Percentiles rank a stretch among this genome's conserved stretches.
Evolutionary conservation across 108 stramenopile species (phyloP).

Genomic region (Nitzschia sp.): DNA sequence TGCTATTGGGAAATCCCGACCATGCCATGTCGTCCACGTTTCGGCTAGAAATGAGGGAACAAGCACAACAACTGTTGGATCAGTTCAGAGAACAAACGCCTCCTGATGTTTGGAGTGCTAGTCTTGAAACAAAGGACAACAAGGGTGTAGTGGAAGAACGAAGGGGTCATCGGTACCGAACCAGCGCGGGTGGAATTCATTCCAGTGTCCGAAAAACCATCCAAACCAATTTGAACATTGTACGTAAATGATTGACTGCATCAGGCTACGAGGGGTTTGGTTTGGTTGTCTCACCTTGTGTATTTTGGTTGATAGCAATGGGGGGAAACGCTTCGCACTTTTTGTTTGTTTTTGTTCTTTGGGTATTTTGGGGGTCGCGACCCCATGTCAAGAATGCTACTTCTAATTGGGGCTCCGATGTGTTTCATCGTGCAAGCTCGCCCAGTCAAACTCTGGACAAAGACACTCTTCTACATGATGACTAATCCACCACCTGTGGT

Average conservation of each 20-base stretch:
- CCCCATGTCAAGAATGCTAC: slow-evolving; percentile 50
- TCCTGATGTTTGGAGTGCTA: slow-evolving; percentile 27
- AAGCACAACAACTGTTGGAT: slow-evolving; percentile 41
- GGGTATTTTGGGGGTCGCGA: slow-evolving; percentile 83
- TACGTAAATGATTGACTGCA: slow-evolving; percentile 26
- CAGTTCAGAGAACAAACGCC: slow-evolving; percentile 44
- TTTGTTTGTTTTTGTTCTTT: slow-evolving; percentile 77
- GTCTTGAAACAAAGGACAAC: slow-evolving; percentile 10
- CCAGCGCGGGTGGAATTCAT: slow-evolving; percentile 45
- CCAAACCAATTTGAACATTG: slow-evolving; percentile 74
- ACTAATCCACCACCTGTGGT: slow-evolving; percentile 67
- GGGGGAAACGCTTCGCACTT: slow-evolving; percentile 75
- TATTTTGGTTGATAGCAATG: slow-evolving; percentile 46
- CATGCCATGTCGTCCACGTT: slow-evolving; percentile 19
- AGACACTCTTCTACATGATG: slow-evolving; percentile 72
- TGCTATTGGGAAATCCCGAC: slow-evolving; percentile 27
- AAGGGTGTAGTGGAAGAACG: slow-evolving; percentile 22
- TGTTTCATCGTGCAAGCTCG: slow-evolving; percentile 79
- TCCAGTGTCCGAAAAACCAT: slow-evolving; percentile 53
- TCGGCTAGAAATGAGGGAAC: slow-evolving; percentile 44
- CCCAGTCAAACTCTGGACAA: slow-evolving; percentile 73
- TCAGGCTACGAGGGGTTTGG: background rate
- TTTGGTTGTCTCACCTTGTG: background rate
- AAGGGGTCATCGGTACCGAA: slow-evolving; percentile 40
- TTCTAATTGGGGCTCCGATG: slow-evolving; percentile 67